Conservation (phyloP, 140 eudicot genomes). For the Cichorium intybus region DNA sequence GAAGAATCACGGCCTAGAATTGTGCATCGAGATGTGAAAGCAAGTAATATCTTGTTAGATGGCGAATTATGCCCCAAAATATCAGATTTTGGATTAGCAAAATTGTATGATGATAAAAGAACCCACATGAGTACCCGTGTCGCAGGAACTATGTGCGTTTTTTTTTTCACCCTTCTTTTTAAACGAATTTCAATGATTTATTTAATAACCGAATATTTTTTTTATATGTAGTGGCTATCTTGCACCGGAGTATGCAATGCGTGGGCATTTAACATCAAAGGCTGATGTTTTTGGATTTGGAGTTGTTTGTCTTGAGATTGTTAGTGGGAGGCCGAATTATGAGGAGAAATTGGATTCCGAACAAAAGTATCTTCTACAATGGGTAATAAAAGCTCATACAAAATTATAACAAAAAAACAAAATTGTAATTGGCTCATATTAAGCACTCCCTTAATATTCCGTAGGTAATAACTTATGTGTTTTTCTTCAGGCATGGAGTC, state of each 20-base stretch:
- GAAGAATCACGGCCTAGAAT: conserved; percentile 44
- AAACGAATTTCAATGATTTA: neutral
- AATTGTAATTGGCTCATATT: too few relatives aligned
- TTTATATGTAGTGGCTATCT: conserved; percentile 40
- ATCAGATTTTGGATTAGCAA: conserved; percentile 64
- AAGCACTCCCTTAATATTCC: too few relatives aligned
- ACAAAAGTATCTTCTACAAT: conserved; percentile 43
- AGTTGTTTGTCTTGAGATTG: conserved; percentile 45
- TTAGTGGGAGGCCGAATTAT: conserved; percentile 48
- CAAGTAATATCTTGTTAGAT: conserved; percentile 53
- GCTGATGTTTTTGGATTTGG: conserved; percentile 59
- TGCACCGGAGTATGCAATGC: conserved; percentile 61
- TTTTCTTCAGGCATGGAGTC: conserved; percentile 46
- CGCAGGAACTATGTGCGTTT: conserved; percentile 61
- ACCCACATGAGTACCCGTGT: conserved; percentile 65
- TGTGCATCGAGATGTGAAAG: conserved; percentile 52
- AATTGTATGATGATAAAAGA: conserved; percentile 49
- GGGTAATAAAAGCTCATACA: conserved; percentile 21
- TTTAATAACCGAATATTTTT: conserved; percentile 1
- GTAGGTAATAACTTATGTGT: too few relatives aligned
- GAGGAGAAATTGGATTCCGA: conserved; percentile 38
- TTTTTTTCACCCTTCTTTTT: conserved; percentile 1
- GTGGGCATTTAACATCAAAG: conserved; percentile 49
- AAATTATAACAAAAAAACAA: too few relatives aligned
- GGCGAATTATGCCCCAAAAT: conserved; percentile 55